These are phyloP conservation scores for Wallemia ichthyophaga DNA, from an alignment of 1,284 basidiomycete genomes.

Conservation along the genomic window DNA sequence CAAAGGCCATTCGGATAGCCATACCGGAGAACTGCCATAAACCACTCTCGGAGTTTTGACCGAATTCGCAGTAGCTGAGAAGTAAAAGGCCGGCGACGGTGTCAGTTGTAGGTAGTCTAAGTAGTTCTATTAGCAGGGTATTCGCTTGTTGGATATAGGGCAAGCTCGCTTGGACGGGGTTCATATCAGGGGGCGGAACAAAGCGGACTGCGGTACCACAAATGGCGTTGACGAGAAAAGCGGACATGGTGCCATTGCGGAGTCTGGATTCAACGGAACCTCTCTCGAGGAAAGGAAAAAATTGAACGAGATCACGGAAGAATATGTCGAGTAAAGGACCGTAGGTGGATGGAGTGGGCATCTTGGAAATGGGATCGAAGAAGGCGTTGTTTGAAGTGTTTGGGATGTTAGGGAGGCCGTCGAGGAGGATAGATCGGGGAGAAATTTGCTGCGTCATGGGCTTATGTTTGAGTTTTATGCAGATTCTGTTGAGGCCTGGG, in stretches of 20 bases:
- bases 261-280: conserved; percentile 16
- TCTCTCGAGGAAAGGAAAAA: conserved; percentile 16
- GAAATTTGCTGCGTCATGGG: conserved; percentile 7
- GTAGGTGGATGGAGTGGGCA: conserved; percentile 16
- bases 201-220: conserved; percentile 16
- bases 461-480: conserved; percentile 17
- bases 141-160: conserved; percentile 20
- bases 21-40: conserved; percentile 11
- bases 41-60: conserved; percentile 18
- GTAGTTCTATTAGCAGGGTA: conserved; percentile 16
- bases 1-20: conserved; percentile 19
- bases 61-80: conserved; percentile 18
- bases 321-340: conserved; percentile 16
- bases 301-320: conserved; percentile 15
- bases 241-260: conserved; percentile 18
- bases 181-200: conserved; percentile 3
- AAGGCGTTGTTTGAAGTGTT: conserved; percentile 12
- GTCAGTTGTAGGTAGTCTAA: conserved; percentile 18
- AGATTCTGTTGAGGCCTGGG: conserved; percentile 19
- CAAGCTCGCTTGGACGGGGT: conserved; percentile 12
- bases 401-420: conserved; percentile 6
- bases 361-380: conserved; percentile 8
- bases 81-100: conserved; percentile 16
- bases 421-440: conserved; percentile 4
- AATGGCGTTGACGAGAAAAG: conserved; percentile 17